Base-by-base conservation (phyloP, 1,139 yeast genomes). In the Candida sojae region DNA sequence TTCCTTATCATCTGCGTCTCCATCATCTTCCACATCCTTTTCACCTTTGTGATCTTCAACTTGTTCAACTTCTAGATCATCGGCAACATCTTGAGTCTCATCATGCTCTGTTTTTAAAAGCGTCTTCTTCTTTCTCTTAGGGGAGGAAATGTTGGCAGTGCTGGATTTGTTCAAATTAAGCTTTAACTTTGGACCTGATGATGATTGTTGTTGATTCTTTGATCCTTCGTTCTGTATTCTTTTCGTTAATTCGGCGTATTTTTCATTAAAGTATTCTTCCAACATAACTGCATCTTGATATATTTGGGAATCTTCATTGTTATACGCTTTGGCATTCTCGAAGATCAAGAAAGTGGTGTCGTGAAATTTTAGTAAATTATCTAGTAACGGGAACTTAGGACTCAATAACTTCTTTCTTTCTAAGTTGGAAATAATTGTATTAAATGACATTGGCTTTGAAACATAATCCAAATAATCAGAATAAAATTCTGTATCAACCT, bases 401-500 rank as follows among this genome's bases (percentile, higher is more conserved):
- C 61, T 55, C 44, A 72, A 65, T 25, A 74, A 73, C 25, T 70
- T 67, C 21, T 75, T 76, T n/a, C 63, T 64, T 23, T 74, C 75
- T 31, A 82, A 58, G 42, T 72, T 71, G 11, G 63, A 63, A 46
- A 72, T 65, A 11, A 84, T 74, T 42, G 70, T 66, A 44, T 72
- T 72, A 57, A 84, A 75, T 1, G 88, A 78, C 53, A 83, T 81
- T 23, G 88, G 89, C 42, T 70, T 70, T 42, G 77, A 70, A 31
- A 84, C 80, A 11, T 79, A 69, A 49, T 75, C 75, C 58, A 77
- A 77, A 62, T 83, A 83, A 53, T 83, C 88, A 0, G 87, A 85
- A 51, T 82, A 84, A 46, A 77, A 77, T 23, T 73, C 75, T 21
- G 71, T 72, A 56, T 80, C 82, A 6, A 83, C 83, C 46, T 77